A percentile compares a stretch with the other conserved stretches of the same genome.
Evolutionary conservation across 169 alveolate genomes (phyloP).

Genomic region (Cyclospora cayetanensis): DNA sequence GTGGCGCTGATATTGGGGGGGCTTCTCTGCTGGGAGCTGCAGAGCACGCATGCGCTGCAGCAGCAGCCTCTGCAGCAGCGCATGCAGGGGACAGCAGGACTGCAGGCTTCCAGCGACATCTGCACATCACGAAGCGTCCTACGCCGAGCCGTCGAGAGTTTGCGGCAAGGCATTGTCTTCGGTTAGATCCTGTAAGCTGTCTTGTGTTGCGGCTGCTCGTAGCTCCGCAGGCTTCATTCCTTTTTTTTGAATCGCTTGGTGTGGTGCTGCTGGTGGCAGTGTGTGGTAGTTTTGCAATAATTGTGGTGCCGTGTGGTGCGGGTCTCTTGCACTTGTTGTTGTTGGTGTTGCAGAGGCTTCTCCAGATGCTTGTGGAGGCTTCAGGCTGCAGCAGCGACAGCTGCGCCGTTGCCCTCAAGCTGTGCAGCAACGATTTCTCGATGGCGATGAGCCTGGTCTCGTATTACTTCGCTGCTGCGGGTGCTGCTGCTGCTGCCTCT

Average conservation of each 20-base stretch:
- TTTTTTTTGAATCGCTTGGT: neutral
- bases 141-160: constrained; percentile 38
- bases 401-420: constrained; percentile 65
- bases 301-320: neutral
- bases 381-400: constrained; percentile 60
- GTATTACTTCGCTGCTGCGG: constrained; percentile 36
- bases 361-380: constrained; percentile 27
- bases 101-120: constrained; percentile 19
- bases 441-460: constrained; percentile 43
- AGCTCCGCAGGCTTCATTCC: neutral
- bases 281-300: too few species aligned
- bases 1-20: neutral
- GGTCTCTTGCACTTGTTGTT: neutral
- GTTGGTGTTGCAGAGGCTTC: constrained; percentile 62
- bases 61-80: constrained; percentile 19
- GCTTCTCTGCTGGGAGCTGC: neutral
- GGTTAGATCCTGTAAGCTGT: constrained; percentile 16
- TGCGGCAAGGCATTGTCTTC: constrained; percentile 41
- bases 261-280: neutral
- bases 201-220: constrained; percentile 22
- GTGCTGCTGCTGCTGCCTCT: constrained; percentile 18
- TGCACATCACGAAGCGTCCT: constrained; percentile 35
- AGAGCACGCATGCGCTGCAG: constrained; percentile 28
- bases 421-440: constrained; percentile 48
- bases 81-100: neutral